A percentile compares a stretch with the other conserved stretches of the same genome.
These are phyloP conservation scores for Setaria italica DNA, from an alignment of 202 grass and related monocot species.

Conservation along the genomic window DNA sequence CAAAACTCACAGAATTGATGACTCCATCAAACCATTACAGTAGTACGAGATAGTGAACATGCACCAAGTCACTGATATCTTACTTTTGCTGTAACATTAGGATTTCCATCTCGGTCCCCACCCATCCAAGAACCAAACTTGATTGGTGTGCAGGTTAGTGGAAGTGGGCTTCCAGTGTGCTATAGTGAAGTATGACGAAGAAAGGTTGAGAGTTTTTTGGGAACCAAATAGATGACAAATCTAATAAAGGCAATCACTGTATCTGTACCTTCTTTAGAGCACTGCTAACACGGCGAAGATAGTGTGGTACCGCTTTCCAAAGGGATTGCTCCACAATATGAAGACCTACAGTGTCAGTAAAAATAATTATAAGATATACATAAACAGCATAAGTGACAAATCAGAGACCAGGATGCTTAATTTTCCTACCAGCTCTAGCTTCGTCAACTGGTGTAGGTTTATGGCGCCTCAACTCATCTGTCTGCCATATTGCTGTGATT, in stretches of 20 bases:
- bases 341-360: slow-evolving; percentile 53
- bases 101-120: slow-evolving; percentile 91
- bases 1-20: background rate
- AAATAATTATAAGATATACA: slow-evolving; percentile 16
- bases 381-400: slow-evolving; percentile 29
- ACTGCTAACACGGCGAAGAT: slow-evolving; percentile 94
- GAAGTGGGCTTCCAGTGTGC: slow-evolving; percentile 87
- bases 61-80: slow-evolving; percentile 14
- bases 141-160: slow-evolving; percentile 87
- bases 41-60: slow-evolving; percentile 10
- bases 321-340: slow-evolving; percentile 99
- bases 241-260: background rate
- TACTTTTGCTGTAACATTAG: slow-evolving; percentile 96
- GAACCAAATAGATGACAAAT: slow-evolving; percentile 26
- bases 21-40: slow-evolving; percentile 9
- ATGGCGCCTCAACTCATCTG: slow-evolving; percentile 93
- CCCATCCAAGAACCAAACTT: slow-evolving; percentile 99
- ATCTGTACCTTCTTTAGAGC: slow-evolving; percentile 86
- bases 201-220: slow-evolving; percentile 2
- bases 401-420: background rate
- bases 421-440: slow-evolving; percentile 76
- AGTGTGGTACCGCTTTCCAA: slow-evolving; percentile 92
- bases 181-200: slow-evolving; percentile 41
- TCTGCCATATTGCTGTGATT: slow-evolving; percentile 96
- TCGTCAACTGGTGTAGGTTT: slow-evolving; percentile 98